Base-by-base conservation (phyloP, 2,329 filamentous ascomycete genomes). In the Fusarium sp. region DNA sequence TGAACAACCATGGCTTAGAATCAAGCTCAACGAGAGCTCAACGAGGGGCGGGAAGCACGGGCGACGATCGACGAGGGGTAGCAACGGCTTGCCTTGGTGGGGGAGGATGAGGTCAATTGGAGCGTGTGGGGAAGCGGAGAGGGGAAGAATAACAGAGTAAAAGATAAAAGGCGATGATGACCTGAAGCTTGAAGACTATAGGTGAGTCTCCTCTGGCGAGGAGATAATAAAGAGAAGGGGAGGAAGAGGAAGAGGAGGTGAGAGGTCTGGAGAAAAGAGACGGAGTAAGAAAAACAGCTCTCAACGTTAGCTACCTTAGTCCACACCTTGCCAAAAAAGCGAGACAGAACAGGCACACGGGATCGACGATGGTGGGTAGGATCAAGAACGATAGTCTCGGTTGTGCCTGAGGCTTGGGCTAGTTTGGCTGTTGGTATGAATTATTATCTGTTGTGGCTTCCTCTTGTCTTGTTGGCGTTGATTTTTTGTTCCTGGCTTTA, bases 1-100 rank as follows among this genome's bases (percentile, higher is more conserved):
- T 96, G 91, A 78, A 97, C 88, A 80, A 97, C 95, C 95, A 98
- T 98, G 38, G 62, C 58, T 62, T 23, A 60, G 42, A 48, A 45
- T 35, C 41, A 56, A 53, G 59, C 60, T 66, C 40, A 26, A 42
- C 14, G n/a, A 38, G 49, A 64, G 63, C 64, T 71, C 60, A 45
- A 60, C 64, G 65, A 65, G 62, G 67, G 57, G 60, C 44, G 35
- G 53, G 42, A 70, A 70, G 70, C 66, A 70, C 70, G 65, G 70
- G 66, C 66, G 66, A 52, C 58, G 70, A 73, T 73, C 68, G 65
- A 59, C 71, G 71, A 70, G 70, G 70, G 70, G 70, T 69, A 71
- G 67, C 55, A 57, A 53, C 58, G 53, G 48, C n/a, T 46, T 69
- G 50, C 58, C 63, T 45, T 58, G 69, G 61, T 65, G 71, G 71